Base-by-base conservation (phyloP, 176 grass and related monocot species). In the Puya raimondii region DNA sequence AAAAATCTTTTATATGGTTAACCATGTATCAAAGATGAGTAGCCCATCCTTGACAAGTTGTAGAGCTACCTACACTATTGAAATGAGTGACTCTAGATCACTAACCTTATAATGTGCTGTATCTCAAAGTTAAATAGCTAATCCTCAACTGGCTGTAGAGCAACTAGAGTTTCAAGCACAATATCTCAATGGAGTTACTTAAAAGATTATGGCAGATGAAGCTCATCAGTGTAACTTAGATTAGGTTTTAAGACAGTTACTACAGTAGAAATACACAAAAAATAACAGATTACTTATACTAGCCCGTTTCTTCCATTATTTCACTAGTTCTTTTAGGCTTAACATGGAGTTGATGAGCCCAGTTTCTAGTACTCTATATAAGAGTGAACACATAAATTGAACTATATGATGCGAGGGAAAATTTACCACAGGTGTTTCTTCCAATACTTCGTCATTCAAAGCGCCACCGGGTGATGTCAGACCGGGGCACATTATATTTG, bases 401-500 rank as follows among this genome's bases (percentile, higher is more conserved):
- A n/a, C 56, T 22, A 61, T 61, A 78, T 16, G 20, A 53, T 72
- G 23, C 72, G 12, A 65, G 65, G 11, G 16, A 70, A 80, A 63
- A 33, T 3, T 69, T 93, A 99, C 94, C 86, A 93, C 85, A 33
- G 90, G 87, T 64, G 84, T 91, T 71, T 93, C 89, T 25, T 69
- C 78, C 74, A 77, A 77, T 0, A 93, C 90, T 81, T 88, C 87
- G 10, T 80, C 80, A 80, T 99, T 82, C 75, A 99, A 77, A 48
- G 3, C 23, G 66, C 94, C 94, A 69, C 94, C 94, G 67, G 94
- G 87, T 8, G 94, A 99, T 50, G 94, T 93, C 26, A 99, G 76
- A 72, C 94, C 90, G 66, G 94, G 90, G 63, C 94, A 99, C 94
- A 99, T 99, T 78, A 99, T 93, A 70, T 99, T 99, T 54, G 94